These are phyloP conservation scores for Pseudomonodictys pantanalensis DNA, from an alignment of 495 filamentous ascomycete genomes.

Conservation along the genomic window DNA sequence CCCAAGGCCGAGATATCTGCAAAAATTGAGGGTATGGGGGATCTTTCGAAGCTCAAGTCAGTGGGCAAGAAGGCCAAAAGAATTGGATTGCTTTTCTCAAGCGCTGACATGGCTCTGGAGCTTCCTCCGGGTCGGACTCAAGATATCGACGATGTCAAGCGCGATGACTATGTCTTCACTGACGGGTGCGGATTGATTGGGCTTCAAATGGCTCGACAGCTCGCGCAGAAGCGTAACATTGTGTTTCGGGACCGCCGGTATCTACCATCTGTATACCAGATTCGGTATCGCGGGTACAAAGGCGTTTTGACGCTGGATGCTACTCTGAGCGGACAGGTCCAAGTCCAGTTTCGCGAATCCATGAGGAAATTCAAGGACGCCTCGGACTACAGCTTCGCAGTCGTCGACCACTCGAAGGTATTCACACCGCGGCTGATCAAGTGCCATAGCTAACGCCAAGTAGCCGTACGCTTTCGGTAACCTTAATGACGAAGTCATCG, in stretches of 20 bases:
- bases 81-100: conserved; percentile 51
- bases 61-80: conserved; percentile 53
- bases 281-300: conserved; percentile 53
- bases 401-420: conserved; percentile 51
- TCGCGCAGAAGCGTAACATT: conserved; percentile 42
- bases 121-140: conserved; percentile 44
- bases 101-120: conserved; percentile 41
- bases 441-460: neutral
- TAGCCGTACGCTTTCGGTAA: conserved; percentile 50
- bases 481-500: conserved; percentile 52
- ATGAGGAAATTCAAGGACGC: conserved; percentile 53
- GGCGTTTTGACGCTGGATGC: conserved; percentile 51
- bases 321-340: conserved; percentile 37
- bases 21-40: conserved; percentile 47
- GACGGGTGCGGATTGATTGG: conserved; percentile 53
- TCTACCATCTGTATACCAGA: conserved; percentile 51
- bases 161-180: conserved; percentile 48
- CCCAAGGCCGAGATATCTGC: conserved; percentile 40
- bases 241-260: conserved; percentile 46
- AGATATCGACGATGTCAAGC: conserved; percentile 50
- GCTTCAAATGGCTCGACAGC: conserved; percentile 38
- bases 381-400: conserved; percentile 46
- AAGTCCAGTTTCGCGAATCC: conserved; percentile 49
- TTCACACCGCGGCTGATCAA: neutral
- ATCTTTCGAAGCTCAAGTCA: conserved; percentile 52